A percentile compares a stretch with the other conserved stretches of the same genome.
Evolutionary conservation across 768 basidiomycete genomes (phyloP).

Genomic region (Cystobasidium ongulense): DNA sequence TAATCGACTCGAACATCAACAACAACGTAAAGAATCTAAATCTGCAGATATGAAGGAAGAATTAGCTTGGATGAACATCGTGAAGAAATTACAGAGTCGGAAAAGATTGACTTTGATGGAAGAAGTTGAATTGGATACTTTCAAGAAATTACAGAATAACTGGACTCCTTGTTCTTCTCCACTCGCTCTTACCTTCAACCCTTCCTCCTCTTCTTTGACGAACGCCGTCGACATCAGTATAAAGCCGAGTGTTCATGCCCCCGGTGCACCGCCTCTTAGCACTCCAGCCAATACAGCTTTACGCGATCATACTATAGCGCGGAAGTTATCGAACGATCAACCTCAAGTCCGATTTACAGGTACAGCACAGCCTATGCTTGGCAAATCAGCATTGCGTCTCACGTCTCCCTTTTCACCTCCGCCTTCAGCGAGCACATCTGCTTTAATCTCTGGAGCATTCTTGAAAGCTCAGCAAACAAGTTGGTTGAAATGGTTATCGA

Average conservation of each 20-base stretch:
- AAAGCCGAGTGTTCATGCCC: no score
- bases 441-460: background rate
- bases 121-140: constrained; percentile 6
- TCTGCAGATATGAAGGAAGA: background rate
- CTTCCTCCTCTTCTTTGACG: no score
- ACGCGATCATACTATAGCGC: background rate
- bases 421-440: background rate
- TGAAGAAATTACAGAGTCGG: background rate
- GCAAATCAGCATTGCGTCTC: background rate
- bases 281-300: background rate
- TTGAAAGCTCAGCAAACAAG: background rate
- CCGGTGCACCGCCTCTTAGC: background rate
- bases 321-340: background rate
- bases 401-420: background rate
- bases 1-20: background rate
- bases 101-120: background rate
- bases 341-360: no score
- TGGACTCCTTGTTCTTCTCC: constrained; percentile 25
- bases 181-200: background rate
- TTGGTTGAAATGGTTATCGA: background rate
- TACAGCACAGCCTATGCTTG: background rate
- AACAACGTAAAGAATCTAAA: background rate
- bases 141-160: background rate
- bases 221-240: no score
- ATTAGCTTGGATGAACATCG: background rate